These are phyloP conservation scores for Fraxinus ornus DNA, from an alignment of 305 asterid species.

Conservation along the genomic window DNA sequence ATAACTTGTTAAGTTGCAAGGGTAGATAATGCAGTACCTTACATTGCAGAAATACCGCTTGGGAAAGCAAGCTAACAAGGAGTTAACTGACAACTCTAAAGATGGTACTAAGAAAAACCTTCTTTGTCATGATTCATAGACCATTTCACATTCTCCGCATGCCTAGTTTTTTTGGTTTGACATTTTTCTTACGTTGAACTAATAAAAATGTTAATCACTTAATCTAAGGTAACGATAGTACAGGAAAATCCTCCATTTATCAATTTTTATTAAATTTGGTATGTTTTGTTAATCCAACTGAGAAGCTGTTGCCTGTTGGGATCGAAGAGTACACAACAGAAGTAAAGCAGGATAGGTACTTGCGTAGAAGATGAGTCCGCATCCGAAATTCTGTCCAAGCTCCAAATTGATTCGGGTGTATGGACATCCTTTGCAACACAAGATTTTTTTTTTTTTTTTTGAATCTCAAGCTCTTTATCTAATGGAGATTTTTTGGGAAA, in stretches of 20 bases:
- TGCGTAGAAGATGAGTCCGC: background rate
- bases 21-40: background rate
- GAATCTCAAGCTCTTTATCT: background rate
- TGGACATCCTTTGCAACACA: background rate
- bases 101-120: conserved; percentile 34
- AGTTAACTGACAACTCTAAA: conserved; percentile 51
- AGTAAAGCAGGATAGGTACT: background rate
- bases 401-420: background rate
- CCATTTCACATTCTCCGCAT: background rate
- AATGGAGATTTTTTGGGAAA: background rate
- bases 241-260: background rate
- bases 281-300: background rate
- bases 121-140: background rate
- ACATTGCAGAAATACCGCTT: conserved; percentile 57
- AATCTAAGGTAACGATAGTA: background rate
- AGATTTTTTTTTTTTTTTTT: too few relatives aligned
- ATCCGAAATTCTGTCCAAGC: background rate
- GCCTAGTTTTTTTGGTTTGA: background rate
- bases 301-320: background rate
- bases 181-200: background rate
- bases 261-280: too few relatives aligned
- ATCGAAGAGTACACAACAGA: background rate
- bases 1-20: background rate
- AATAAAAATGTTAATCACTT: background rate
- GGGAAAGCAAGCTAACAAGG: conserved; percentile 59